Conservation (phyloP, 1,284 basidiomycete genomes). For the Exobasidium cylindrosporum region DNA sequence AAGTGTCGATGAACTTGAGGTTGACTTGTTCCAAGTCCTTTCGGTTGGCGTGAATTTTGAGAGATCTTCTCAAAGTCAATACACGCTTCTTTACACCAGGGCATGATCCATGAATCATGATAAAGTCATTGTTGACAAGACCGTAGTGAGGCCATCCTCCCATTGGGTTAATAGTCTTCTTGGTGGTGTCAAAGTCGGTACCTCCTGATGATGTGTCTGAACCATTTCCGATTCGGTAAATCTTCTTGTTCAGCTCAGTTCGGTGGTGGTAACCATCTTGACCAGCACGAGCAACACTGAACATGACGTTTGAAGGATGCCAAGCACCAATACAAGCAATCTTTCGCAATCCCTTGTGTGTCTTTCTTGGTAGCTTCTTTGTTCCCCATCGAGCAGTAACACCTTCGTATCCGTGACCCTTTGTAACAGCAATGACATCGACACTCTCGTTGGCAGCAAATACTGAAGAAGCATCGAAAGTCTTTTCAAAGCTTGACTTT, state of each 20-base stretch:
- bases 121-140: slow-evolving; percentile 96
- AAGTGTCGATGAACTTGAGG: slow-evolving; percentile 98
- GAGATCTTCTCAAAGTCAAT: slow-evolving; percentile 64
- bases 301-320: slow-evolving; percentile 99
- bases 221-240: slow-evolving; percentile 85
- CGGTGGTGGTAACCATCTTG: slow-evolving; percentile 98
- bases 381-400: slow-evolving; percentile 99
- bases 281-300: slow-evolving; percentile 99
- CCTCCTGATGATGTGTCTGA: slow-evolving; percentile 79
- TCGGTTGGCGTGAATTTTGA: slow-evolving; percentile 53
- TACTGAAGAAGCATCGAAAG: slow-evolving; percentile 76
- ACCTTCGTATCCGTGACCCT: slow-evolving; percentile 99
- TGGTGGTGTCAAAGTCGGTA: slow-evolving; percentile 63
- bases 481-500: slow-evolving; percentile 94
- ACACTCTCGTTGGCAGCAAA: slow-evolving; percentile 98
- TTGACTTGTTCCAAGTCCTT: slow-evolving; percentile 82
- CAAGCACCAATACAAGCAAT: slow-evolving; percentile 97
- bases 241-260: slow-evolving; percentile 88
- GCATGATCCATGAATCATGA: slow-evolving; percentile 74
- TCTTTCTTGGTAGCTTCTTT: slow-evolving; percentile 97
- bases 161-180: slow-evolving; percentile 92
- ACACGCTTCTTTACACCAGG: slow-evolving; percentile 98
- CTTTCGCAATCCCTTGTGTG: slow-evolving; percentile 98
- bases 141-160: slow-evolving; percentile 99
- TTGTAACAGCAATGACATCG: slow-evolving; percentile 96